These are phyloP conservation scores for Aspergillus hancockii DNA, from an alignment of 495 filamentous ascomycete genomes.

Conservation along the genomic window DNA sequence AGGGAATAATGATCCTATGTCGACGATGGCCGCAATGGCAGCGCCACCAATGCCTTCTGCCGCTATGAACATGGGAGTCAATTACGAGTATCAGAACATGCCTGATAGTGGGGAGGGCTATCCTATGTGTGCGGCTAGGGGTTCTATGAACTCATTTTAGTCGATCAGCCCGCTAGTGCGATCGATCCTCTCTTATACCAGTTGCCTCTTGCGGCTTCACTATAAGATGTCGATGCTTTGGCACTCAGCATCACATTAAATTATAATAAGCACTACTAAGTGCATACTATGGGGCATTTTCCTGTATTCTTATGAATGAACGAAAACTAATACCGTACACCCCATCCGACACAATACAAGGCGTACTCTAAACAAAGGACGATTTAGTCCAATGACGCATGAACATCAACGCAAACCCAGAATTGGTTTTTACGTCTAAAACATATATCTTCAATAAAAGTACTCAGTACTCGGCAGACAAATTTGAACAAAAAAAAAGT, in stretches of 20 bases:
- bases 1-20: not conserved
- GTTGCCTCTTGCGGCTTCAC: not conserved
- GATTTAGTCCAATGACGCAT: too few species aligned
- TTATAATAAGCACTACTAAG: too few species aligned
- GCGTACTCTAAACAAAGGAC: too few species aligned
- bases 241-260: too few species aligned
- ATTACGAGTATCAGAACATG: not conserved
- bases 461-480: too few species aligned
- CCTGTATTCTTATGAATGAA: not conserved
- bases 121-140: constrained; percentile 8
- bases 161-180: not conserved
- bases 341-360: not conserved
- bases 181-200: not conserved
- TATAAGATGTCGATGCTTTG: too few species aligned
- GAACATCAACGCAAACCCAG: too few species aligned
- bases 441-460: too few species aligned
- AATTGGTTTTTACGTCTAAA: too few species aligned
- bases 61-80: constrained; percentile 3
- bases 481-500: too few species aligned
- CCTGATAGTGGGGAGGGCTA: not conserved
- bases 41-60: not conserved
- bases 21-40: not conserved
- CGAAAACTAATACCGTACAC: not conserved
- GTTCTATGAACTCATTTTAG: constrained; percentile 17
- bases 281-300: not conserved